Percentiles rank a stretch among this genome's conserved stretches.
These are phyloP conservation scores for Teratosphaeria pseudoeucalypti DNA, from an alignment of 2,329 filamentous ascomycete genomes.

Conservation along the genomic window DNA sequence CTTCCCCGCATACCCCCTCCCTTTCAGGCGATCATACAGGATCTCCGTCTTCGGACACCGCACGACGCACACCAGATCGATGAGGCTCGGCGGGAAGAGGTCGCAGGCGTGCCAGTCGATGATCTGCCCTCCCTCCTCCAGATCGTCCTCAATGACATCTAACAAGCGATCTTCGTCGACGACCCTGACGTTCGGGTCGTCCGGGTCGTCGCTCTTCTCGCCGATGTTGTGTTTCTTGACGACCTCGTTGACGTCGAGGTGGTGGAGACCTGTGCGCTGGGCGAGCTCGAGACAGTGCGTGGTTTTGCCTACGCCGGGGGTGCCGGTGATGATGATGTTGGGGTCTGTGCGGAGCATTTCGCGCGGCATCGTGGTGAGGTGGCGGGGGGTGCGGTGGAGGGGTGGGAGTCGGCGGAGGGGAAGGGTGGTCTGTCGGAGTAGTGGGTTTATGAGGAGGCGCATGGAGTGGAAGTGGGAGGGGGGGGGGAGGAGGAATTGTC, in stretches of 20 bases:
- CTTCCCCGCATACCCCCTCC: conserved; percentile 67
- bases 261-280: conserved; percentile 63
- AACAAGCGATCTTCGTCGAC: conserved; percentile 92
- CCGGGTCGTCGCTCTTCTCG: conserved; percentile 63
- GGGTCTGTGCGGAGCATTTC: conserved; percentile 43
- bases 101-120: conserved; percentile 99
- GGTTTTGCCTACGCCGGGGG: conserved; percentile 91
- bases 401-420: background rate
- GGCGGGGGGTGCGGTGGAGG: background rate
- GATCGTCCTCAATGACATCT: conserved; percentile 77
- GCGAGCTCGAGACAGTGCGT: conserved; percentile 79
- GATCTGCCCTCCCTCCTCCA: conserved; percentile 68
- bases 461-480: background rate
- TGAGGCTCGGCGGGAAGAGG: conserved; percentile 83
- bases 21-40: conserved; percentile 73
- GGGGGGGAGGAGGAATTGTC: background rate
- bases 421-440: background rate
- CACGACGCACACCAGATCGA: conserved; percentile 89
- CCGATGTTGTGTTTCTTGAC: conserved; percentile 83
- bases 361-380: conserved; percentile 4
- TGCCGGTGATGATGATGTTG: conserved; percentile 92
- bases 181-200: conserved; percentile 77
- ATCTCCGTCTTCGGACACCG: conserved; percentile 55
- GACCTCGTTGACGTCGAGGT: conserved; percentile 80
- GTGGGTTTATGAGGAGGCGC: background rate